Percentiles rank a stretch among this genome's conserved stretches.
Evolutionary conservation across 306 rosid genomes (phyloP).

Genomic region (peach (Prunus persica)): Prunus_persica_NCBIv2 NC_034009.1:17203001-17203500

Average conservation of each 20-base stretch:
- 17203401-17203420: too few species aligned
- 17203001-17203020: conserved; percentile 31
- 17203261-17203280: neutral
- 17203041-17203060: conserved; percentile 30
- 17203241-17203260: neutral
- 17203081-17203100: conserved; percentile 47
- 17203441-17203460: too few species aligned
- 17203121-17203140: neutral
- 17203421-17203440: too few species aligned
- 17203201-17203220: neutral
- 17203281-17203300: neutral
- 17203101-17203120: conserved; percentile 28
- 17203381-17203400: too few species aligned
- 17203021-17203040: conserved; percentile 33
- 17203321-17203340: neutral
- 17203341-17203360: too few species aligned
- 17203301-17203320: neutral
- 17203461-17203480: too few species aligned
- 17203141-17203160: neutral
- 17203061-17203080: conserved; percentile 33
- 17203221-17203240: neutral
- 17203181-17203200: neutral
- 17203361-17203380: neutral
- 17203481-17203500: too few species aligned
- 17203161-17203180: conserved; percentile 2